Evolutionary conservation across 345 rosid genomes (phyloP).

Genomic region (Sisymbrium irio): DNA sequence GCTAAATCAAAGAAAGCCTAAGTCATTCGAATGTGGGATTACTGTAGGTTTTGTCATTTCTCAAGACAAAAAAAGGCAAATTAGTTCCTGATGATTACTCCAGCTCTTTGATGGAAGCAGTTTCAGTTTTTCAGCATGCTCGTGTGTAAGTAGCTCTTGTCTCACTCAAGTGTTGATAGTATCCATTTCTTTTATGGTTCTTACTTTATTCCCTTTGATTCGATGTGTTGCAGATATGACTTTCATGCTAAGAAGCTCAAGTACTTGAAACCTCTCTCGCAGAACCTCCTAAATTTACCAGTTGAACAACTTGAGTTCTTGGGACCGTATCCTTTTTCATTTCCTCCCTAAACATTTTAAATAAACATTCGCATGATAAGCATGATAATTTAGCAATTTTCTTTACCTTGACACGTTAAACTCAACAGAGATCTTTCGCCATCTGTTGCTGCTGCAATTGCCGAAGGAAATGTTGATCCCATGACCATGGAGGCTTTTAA

Average conservation of each 20-base stretch:
- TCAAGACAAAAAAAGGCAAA: conserved; percentile 69
- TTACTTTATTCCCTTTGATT: neutral
- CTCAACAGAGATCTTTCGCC: conserved; percentile 62
- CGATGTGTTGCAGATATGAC: conserved; percentile 58
- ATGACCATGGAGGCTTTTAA: conserved; percentile 64
- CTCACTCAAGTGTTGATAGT: neutral
- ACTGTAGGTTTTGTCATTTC: conserved; percentile 64
- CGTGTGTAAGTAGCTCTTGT: conserved; percentile 44
- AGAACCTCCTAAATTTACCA: conserved; percentile 43
- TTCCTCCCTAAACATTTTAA: neutral
- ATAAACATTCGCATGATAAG: neutral
- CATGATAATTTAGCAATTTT: neutral
- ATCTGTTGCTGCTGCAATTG: conserved; percentile 70
- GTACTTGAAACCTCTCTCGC: conserved; percentile 64
- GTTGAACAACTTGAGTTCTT: conserved; percentile 69
- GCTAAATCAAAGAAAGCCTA: neutral
- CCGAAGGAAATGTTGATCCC: conserved; percentile 72
- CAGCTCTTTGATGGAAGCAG: conserved; percentile 65
- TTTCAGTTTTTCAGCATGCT: conserved; percentile 87
- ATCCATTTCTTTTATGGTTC: conserved; percentile 1
- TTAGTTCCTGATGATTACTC: conserved; percentile 77
- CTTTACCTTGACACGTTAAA: conserved; percentile 21
- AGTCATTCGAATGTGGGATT: neutral
- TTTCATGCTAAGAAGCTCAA: conserved; percentile 44
- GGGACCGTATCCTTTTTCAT: conserved; percentile 81